phyloP scores from a whole-genome alignment of 148 eudicot genomes.

The Mesembryanthemum crystallinum region DNA sequence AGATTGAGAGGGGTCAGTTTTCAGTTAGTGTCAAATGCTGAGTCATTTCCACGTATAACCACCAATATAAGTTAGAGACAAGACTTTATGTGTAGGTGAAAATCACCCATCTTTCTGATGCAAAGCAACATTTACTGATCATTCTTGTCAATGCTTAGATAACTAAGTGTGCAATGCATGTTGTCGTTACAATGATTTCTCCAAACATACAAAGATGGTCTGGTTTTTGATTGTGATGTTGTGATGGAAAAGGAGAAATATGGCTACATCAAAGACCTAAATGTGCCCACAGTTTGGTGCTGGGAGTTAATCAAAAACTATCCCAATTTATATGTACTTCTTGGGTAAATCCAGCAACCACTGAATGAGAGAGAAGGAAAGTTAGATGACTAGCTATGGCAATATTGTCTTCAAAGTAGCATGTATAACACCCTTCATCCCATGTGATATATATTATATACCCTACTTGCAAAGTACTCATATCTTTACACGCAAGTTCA shows the following conservation, averaged over 20 bases:
- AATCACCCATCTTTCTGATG: conserved; percentile 17
- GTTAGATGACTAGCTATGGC: background rate
- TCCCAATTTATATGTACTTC: background rate
- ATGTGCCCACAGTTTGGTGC: conserved; percentile 30
- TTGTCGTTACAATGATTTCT: conserved; percentile 13
- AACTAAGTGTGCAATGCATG: background rate
- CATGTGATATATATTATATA: conserved; percentile 17
- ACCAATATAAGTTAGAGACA: conserved; percentile 25
- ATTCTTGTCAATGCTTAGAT: background rate
- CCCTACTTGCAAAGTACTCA: conserved; percentile 25
- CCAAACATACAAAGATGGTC: conserved; percentile 1
- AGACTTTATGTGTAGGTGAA: conserved; percentile 23
- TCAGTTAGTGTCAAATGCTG: conserved; percentile 37
- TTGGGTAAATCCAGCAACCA: background rate
- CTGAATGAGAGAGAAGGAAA: background rate
- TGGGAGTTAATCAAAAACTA: conserved; percentile 12
- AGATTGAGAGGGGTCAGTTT: conserved; percentile 22
- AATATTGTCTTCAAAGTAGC: conserved; percentile 20
- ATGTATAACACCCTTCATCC: background rate
- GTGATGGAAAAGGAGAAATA: background rate
- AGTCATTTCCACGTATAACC: conserved; percentile 43
- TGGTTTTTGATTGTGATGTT: conserved; percentile 1
- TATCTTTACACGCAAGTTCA: conserved; percentile 24
- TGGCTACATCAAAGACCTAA: conserved; percentile 24
- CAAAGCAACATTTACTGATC: conserved; percentile 1